Base-by-base conservation (phyloP, 2,329 filamentous ascomycete species). In the Amylocarpus encephaloides region DNA sequence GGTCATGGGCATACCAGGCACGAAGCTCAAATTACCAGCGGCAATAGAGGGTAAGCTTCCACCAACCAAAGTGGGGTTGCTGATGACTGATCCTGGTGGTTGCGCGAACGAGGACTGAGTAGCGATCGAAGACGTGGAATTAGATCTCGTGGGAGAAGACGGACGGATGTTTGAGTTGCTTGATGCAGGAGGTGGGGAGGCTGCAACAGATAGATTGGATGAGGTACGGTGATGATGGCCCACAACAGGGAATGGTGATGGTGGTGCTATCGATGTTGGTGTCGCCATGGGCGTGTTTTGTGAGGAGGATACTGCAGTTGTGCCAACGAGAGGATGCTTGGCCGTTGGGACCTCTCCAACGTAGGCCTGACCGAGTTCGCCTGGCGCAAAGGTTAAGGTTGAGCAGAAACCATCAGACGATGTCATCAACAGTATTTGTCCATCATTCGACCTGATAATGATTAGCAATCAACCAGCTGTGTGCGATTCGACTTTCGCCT, bases 361-460 rank as follows among this genome's bases (percentile, higher is more conserved):
- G 66, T 94, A 94, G 5, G 82, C 71, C 57, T 92, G 83, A 11
- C 93, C 93, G 1, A 98, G 73, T 67, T 98, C 93, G 7, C 88
- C 88, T 2, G 86, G 74, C 1, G 80, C 70, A 64, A 98, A 98
- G 0, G 90, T 86, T 5, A 98, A 74, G 0, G 88, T 86, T 0
- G 93, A 98, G 67, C 93, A 98, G 72, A 97, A 98, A 0, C 93
- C 93, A 67, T 98, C 93, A 0, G 93, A 96, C 0, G 93, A 98
- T n/a, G 90, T 93, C 72, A 98, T 94, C 44, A 98, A 76, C 18
- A 98, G 73, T 1, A 85, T 90, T 38, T 81, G 74, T 11, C 86
- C 86, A 67, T 91, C 86, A 56, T 76, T 82, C 1, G 86, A 86
- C 85, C 85, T 87, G 55, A 29, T 69, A 61, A 32, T 4, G 32